A percentile compares a stretch with the other conserved stretches of the same genome.
These are phyloP conservation scores for Aspergillus candidus DNA, from an alignment of 2,329 filamentous ascomycete genomes.

Conservation along the genomic window DNA sequence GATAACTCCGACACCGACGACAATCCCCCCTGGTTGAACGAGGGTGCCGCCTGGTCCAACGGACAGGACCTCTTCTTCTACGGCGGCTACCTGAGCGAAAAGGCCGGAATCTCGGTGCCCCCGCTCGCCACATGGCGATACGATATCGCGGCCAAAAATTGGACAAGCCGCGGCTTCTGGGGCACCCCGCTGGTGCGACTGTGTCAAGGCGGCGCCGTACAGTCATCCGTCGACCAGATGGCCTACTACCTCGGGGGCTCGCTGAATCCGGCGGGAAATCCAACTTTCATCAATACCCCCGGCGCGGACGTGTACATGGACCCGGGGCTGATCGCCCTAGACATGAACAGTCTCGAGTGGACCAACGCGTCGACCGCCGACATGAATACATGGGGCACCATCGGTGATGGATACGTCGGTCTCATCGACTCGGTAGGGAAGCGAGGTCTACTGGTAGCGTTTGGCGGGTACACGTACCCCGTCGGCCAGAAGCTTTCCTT, in stretches of 20 bases:
- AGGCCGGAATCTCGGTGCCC: not conserved
- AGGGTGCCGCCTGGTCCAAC: conserved; percentile 3
- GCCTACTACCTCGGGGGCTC: conserved; percentile 5
- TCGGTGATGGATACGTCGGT: conserved; percentile 4
- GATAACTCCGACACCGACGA: conserved; percentile 2
- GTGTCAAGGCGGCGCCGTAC: not conserved
- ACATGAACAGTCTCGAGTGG: conserved; percentile 3
- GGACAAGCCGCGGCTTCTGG: conserved; percentile 1
- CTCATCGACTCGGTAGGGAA: conserved; percentile 6
- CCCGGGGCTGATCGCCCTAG: conserved; percentile 1
- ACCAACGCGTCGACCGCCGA: conserved; percentile 2
- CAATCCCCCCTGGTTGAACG: conserved; percentile 1
- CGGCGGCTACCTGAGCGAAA: conserved; percentile 3
- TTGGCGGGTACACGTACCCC: conserved; percentile 7
- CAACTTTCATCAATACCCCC: not conserved
- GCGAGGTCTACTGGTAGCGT: conserved; percentile 4
- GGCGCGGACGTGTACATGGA: conserved; percentile 3
- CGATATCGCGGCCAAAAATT: conserved; percentile 1
- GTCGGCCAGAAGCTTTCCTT: conserved; percentile 2
- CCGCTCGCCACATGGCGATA: conserved; percentile 8
- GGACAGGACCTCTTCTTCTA: conserved; percentile 6
- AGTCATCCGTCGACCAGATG: conserved; percentile 2
- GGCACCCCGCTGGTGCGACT: conserved; percentile 2
- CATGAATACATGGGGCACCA: conserved; percentile 4
- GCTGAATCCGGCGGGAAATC: conserved; percentile 4